Conservation (phyloP, 2,329 filamentous ascomycete genomes). For the Hypomyces perniciosus region DNA sequence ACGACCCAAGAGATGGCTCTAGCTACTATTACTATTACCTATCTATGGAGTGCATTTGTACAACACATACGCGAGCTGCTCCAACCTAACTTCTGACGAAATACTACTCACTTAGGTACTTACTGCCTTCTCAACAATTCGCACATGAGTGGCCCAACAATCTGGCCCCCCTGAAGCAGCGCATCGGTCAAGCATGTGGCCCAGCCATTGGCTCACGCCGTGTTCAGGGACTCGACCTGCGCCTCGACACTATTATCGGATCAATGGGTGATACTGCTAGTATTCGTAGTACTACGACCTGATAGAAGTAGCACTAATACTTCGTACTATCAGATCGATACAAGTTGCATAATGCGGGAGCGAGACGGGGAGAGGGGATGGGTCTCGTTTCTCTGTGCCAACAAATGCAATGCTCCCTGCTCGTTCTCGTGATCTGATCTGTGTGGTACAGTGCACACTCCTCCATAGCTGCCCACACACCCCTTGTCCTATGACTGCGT, state of each 20-base stretch:
- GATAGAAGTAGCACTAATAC: not conserved
- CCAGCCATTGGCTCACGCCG: conserved; percentile 36
- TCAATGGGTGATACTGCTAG: too few species aligned
- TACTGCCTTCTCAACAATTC: conserved; percentile 9
- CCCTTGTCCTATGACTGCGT: too few species aligned
- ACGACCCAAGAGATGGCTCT: not conserved
- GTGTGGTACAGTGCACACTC: too few species aligned
- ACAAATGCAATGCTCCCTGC: too few species aligned
- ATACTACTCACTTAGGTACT: too few species aligned
- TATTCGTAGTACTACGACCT: not conserved
- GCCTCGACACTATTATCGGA: not conserved
- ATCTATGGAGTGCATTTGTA: too few species aligned
- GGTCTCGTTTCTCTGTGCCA: too few species aligned
- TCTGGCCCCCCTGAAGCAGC: conserved; percentile 19
- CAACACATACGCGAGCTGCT: not conserved
- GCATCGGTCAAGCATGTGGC: conserved; percentile 33
- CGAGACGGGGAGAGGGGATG: too few species aligned
- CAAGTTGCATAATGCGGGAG: too few species aligned
- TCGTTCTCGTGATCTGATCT: too few species aligned
- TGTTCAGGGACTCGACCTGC: not conserved
- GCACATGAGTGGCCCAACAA: conserved; percentile 11
- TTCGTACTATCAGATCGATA: too few species aligned
- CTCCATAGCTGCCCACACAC: too few species aligned
- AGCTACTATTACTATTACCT: not conserved
- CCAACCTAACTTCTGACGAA: not conserved